These are phyloP conservation scores for Misopates orontium DNA, from an alignment of 257 asterid species.

Conservation along the genomic window DNA sequence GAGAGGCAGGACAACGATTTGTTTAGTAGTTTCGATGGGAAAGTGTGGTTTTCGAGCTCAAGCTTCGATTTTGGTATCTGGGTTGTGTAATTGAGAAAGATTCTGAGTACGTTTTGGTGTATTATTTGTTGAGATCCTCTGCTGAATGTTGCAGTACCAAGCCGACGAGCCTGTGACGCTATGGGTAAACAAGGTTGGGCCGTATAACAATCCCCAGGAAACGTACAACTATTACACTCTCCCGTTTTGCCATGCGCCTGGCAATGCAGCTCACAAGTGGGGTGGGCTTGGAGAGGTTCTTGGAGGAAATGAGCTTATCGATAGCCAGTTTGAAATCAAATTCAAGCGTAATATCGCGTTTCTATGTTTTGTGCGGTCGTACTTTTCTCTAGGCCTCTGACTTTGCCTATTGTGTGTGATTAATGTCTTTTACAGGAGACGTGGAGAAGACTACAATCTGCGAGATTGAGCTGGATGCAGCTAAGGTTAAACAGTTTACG, in stretches of 20 bases:
- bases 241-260: constrained; percentile 79
- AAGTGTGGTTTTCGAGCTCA: neutral
- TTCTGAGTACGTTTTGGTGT: constrained; percentile 9
- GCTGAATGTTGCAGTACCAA: constrained; percentile 61
- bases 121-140: constrained; percentile 28
- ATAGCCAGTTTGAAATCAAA: constrained; percentile 76
- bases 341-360: constrained; percentile 55
- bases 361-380: neutral
- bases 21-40: neutral
- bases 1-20: too few relatives aligned
- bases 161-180: constrained; percentile 66
- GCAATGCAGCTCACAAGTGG: constrained; percentile 82
- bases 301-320: constrained; percentile 97
- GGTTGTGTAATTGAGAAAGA: constrained; percentile 8
- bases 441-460: constrained; percentile 51
- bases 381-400: neutral
- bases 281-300: constrained; percentile 98
- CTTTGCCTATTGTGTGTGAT: neutral
- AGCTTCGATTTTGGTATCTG: constrained; percentile 8
- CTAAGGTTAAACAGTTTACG: constrained; percentile 55
- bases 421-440: constrained; percentile 47
- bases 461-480: constrained; percentile 57
- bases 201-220: constrained; percentile 93
- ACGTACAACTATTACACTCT: constrained; percentile 93
- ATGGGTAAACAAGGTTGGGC: constrained; percentile 98